Evolutionary conservation across 2,329 filamentous ascomycete genomes (phyloP).

Genomic region (Blastomyces silverae): DNA sequence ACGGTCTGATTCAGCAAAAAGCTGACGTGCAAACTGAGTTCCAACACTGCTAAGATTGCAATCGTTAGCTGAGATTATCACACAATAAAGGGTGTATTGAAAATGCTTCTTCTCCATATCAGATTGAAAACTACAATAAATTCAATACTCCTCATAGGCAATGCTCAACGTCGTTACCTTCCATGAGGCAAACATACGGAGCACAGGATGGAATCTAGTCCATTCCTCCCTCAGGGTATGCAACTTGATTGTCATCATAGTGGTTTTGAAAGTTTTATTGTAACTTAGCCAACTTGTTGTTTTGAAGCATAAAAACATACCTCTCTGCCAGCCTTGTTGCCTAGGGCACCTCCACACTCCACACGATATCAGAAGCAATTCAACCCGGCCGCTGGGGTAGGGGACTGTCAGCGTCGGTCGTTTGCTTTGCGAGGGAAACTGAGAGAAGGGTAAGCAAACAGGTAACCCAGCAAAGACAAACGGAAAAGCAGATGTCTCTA

Average conservation of each 20-base stretch:
- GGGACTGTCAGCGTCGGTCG: neutral
- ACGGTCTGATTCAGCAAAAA: neutral
- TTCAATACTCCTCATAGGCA: conserved; percentile 35
- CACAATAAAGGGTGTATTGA: neutral
- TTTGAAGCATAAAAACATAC: neutral
- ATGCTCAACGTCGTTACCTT: conserved; percentile 31
- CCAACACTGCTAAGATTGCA: neutral
- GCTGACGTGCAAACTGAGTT: neutral
- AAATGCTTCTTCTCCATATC: conserved; percentile 19
- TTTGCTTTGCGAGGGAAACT: neutral
- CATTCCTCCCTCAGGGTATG: conserved; percentile 11
- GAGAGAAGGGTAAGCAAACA: neutral
- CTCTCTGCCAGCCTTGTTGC: neutral
- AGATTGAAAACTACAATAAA: conserved; percentile 42
- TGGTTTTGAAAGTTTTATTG: neutral
- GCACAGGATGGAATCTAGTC: conserved; percentile 16
- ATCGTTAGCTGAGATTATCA: neutral
- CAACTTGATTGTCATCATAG: conserved; percentile 15
- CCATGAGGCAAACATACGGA: conserved; percentile 21
- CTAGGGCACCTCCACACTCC: neutral
- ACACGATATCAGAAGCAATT: neutral
- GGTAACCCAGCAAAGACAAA: neutral
- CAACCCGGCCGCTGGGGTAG: neutral
- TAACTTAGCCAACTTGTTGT: neutral
- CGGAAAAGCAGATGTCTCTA: conserved; percentile 29